Evolutionary conservation across 2,329 filamentous ascomycete genomes (phyloP), one percentile per base, ranked within the genome.

Genomic region (Chaetomium strumarium): DNA sequence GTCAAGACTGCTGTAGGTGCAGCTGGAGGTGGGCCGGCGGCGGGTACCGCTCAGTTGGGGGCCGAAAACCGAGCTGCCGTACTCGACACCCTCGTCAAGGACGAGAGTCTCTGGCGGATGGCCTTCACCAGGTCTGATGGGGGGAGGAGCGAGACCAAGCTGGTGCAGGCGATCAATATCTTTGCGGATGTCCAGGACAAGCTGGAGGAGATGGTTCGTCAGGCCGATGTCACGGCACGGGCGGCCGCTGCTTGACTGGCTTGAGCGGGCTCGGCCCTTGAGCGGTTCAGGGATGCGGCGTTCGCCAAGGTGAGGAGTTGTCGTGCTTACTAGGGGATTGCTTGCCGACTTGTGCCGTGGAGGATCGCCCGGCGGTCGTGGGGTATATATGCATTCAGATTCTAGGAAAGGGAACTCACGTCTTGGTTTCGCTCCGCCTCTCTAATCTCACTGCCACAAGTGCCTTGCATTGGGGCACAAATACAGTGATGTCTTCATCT

Each of bases 161-260:
- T 79, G 13, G 63, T 71, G 11, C 68, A 78, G 66, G 79, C 79
- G 9, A 75, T 83, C 45, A 79, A 80, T 58, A 80, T 79, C 49
- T 82, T 83, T 63, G 74, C 70, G 45, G 75, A 79, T 49, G 77
- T 78, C 64, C 79, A 82, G 62, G 70, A 76, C 10, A 72, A 71
- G 51, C 58, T 82, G 41, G 78, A 80, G 58, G 67, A 62, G 13
- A 45, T 68, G 40, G 62, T 59, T 5, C 31, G 46, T 16, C 7
- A 34, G 46, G 46, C 44, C 30, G 45, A 57, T 48, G 38, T 19
- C 12, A 33, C 29, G 20, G 10, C 17, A 24, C 10, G 20, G 40
- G 20, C 14, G 7, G 34, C 7, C 14, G 14, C 34, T 37, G 14
- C 34, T 8, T 37, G 8, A 36, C n/a, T n/a, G n/a, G n/a, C n/a